Evolutionary conservation across 106 monocot genomes (phyloP).

Genomic region (Dioscorea alata): DNA sequence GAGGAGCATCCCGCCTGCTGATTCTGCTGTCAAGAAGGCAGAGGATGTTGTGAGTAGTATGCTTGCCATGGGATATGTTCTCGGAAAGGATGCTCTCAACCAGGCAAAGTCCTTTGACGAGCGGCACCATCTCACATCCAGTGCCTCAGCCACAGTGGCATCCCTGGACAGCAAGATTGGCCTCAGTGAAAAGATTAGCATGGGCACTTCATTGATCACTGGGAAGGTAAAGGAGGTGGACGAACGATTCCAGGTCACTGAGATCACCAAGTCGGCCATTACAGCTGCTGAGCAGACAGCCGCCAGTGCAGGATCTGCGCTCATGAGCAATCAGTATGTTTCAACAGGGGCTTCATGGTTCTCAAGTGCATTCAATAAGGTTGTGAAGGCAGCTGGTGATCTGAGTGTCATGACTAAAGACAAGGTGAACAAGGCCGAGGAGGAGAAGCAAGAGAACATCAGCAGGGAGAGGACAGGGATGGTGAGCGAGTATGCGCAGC

Average conservation of each 20-base stretch:
- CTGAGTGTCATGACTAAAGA: slow-evolving; percentile 62
- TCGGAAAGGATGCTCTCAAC: slow-evolving; percentile 79
- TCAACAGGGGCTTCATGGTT: slow-evolving; percentile 70
- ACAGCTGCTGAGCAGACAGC: slow-evolving; percentile 68
- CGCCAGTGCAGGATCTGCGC: slow-evolving; percentile 39
- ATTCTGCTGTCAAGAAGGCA: slow-evolving; percentile 43
- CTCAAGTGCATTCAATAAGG: slow-evolving; percentile 42
- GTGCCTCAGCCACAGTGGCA: slow-evolving; percentile 54
- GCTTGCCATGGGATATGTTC: slow-evolving; percentile 78
- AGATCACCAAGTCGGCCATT: slow-evolving; percentile 62
- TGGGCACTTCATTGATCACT: slow-evolving; percentile 48
- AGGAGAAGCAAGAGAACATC: slow-evolving; percentile 51
- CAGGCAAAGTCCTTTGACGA: slow-evolving; percentile 69
- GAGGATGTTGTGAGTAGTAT: slow-evolving; percentile 83
- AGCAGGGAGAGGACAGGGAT: slow-evolving; percentile 39
- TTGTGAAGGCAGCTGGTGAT: slow-evolving; percentile 61
- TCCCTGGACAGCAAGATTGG: slow-evolving; percentile 63
- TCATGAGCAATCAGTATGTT: slow-evolving; percentile 67
- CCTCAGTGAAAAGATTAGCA: slow-evolving; percentile 67
- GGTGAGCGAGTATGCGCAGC: slow-evolving; percentile 37
- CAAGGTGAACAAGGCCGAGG: slow-evolving; percentile 64
- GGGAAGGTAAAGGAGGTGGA: slow-evolving; percentile 71
- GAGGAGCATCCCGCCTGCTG: slow-evolving; percentile 8
- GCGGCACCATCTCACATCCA: slow-evolving; percentile 51
- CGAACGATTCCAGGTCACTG: slow-evolving; percentile 69